A percentile compares a stretch with the other conserved stretches of the same genome.
These are phyloP conservation scores for Astrothelium subdiscretum DNA, from an alignment of 495 filamentous ascomycete genomes.

Conservation along the genomic window DNA sequence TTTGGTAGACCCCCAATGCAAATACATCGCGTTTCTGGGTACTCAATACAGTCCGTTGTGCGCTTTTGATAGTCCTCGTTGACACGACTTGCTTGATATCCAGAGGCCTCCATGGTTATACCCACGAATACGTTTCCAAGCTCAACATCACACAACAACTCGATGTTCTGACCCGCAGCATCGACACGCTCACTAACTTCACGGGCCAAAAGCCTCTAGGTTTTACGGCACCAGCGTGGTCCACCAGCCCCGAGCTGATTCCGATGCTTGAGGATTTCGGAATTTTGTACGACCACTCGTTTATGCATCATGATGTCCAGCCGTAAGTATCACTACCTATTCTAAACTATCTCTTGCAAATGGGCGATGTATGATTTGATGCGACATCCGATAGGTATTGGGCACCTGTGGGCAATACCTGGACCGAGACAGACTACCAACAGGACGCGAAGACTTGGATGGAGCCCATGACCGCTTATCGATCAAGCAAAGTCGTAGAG, in stretches of 20 bases:
- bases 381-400: constrained; percentile 32
- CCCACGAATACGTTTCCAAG: constrained; percentile 26
- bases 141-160: constrained; percentile 26
- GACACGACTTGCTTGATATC: neutral
- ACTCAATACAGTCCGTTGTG: neutral
- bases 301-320: constrained; percentile 56
- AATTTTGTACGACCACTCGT: constrained; percentile 59
- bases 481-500: constrained; percentile 48
- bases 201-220: constrained; percentile 27
- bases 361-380: neutral
- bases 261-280: constrained; percentile 56
- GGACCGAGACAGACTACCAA: constrained; percentile 50
- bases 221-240: constrained; percentile 48
- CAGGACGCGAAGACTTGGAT: constrained; percentile 55
- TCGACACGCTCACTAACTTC: constrained; percentile 25
- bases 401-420: constrained; percentile 47
- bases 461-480: constrained; percentile 45
- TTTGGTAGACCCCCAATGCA: too few relatives aligned
- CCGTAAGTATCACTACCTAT: constrained; percentile 18
- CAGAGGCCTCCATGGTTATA: constrained; percentile 35
- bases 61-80: neutral
- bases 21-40: too few relatives aligned
- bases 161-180: constrained; percentile 28
- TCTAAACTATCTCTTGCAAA: neutral
- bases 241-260: constrained; percentile 53